phyloP scores from a whole-genome alignment of 2,329 filamentous ascomycete species.

The Beauveria caledonica region DNA sequence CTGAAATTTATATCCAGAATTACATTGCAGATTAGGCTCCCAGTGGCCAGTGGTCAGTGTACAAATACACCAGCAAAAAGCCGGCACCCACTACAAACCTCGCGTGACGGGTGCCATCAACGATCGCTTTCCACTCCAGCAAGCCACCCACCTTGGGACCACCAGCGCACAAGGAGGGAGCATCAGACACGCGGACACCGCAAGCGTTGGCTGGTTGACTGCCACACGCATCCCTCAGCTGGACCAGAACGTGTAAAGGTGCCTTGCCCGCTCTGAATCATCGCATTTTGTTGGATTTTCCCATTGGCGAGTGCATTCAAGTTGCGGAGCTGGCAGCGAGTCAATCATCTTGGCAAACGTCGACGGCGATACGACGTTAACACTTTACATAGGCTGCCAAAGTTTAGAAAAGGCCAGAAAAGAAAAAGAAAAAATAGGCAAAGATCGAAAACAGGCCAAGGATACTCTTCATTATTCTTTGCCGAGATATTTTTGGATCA shows the following conservation, averaged over 20 bases:
- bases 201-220: neutral
- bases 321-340: constrained; percentile 2
- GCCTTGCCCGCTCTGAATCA: neutral
- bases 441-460: too few species aligned
- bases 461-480: neutral
- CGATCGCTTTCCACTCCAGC: neutral
- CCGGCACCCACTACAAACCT: neutral
- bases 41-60: neutral
- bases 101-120: constrained; percentile 10
- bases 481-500: neutral
- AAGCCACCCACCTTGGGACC: neutral
- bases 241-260: neutral
- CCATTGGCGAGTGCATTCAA: neutral
- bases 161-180: neutral
- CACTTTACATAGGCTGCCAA: too few species aligned
- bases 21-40: neutral
- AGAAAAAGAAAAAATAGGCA: too few species aligned
- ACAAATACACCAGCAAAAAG: neutral
- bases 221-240: constrained; percentile 9
- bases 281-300: neutral
- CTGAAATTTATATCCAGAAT: too few species aligned
- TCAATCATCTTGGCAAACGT: constrained; percentile 3
- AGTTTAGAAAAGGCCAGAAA: too few species aligned
- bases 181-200: constrained; percentile 4
- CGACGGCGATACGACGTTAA: neutral